Evolutionary conservation across 192 early-diverging fungal genomes (phyloP).

Genomic region (Rhizoclosmatium globosum): DNA sequence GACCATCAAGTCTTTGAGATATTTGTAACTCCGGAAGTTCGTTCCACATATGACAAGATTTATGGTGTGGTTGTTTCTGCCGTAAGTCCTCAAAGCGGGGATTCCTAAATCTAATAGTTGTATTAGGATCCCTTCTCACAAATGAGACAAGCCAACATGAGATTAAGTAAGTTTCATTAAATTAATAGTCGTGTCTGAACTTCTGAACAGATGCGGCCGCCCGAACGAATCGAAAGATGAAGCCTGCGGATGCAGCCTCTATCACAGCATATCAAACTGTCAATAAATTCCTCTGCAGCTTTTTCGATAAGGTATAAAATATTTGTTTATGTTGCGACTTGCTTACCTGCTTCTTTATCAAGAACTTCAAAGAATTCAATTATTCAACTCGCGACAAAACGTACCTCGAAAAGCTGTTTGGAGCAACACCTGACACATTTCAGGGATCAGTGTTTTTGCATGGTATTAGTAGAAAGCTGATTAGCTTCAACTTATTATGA

Average conservation of each 20-base stretch:
- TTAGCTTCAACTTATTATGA: constrained; percentile 14
- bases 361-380: constrained; percentile 63
- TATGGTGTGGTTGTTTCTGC: constrained; percentile 44
- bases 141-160: constrained; percentile 16
- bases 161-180: constrained; percentile 1
- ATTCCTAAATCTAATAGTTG: neutral
- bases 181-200: too few relatives aligned
- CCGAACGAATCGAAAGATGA: constrained; percentile 17
- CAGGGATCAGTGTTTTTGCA: constrained; percentile 52
- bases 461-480: constrained; percentile 29
- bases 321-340: neutral
- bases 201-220: neutral
- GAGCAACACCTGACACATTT: constrained; percentile 49
- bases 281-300: constrained; percentile 57
- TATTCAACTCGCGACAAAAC: constrained; percentile 52
- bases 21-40: constrained; percentile 48
- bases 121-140: constrained; percentile 26
- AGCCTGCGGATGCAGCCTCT: constrained; percentile 36
- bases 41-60: constrained; percentile 55
- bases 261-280: constrained; percentile 52
- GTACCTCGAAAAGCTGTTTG: constrained; percentile 51
- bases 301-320: constrained; percentile 58
- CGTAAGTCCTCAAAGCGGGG: neutral
- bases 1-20: constrained; percentile 63
- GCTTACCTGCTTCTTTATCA: neutral